Percentiles rank a stretch among this genome's conserved stretches.
phyloP scores from a whole-genome alignment of 371 early-diverging fungal species.

The Conidiobolus incongruus region DNA sequence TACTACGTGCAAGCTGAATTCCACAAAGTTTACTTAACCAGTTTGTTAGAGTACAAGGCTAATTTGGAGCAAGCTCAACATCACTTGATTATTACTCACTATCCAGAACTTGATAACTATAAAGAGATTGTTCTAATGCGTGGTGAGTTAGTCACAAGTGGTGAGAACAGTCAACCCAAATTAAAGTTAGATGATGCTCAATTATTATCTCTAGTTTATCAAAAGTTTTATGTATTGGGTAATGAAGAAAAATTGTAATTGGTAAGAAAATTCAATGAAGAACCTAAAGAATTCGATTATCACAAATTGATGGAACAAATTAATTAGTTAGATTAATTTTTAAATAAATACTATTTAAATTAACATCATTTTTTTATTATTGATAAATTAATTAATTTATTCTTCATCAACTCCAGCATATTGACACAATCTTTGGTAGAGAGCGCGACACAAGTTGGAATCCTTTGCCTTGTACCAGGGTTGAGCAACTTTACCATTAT shows the following conservation, averaged over 20 bases:
- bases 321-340: background rate
- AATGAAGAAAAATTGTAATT: conserved; percentile 30
- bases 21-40: conserved; percentile 67
- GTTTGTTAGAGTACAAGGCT: conserved; percentile 77
- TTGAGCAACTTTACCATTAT: no score
- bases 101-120: conserved; percentile 52
- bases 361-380: background rate
- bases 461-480: background rate
- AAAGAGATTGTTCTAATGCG: conserved; percentile 80
- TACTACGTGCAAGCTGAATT: conserved; percentile 63
- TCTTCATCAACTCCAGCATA: background rate
- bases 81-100: conserved; percentile 65
- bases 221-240: conserved; percentile 75
- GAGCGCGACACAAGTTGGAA: background rate
- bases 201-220: conserved; percentile 56
- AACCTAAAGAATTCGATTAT: conserved; percentile 53
- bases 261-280: conserved; percentile 53
- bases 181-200: conserved; percentile 55
- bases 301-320: conserved; percentile 28
- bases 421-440: background rate
- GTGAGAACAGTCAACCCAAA: conserved; percentile 14
- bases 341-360: background rate
- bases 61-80: conserved; percentile 57
- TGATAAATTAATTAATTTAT: background rate
- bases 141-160: conserved; percentile 41